A percentile compares a stretch with the other conserved stretches of the same genome.
Conservation (phyloP, 768 basidiomycete genomes). For the Gloeopeniophorella convolvens region DNA sequence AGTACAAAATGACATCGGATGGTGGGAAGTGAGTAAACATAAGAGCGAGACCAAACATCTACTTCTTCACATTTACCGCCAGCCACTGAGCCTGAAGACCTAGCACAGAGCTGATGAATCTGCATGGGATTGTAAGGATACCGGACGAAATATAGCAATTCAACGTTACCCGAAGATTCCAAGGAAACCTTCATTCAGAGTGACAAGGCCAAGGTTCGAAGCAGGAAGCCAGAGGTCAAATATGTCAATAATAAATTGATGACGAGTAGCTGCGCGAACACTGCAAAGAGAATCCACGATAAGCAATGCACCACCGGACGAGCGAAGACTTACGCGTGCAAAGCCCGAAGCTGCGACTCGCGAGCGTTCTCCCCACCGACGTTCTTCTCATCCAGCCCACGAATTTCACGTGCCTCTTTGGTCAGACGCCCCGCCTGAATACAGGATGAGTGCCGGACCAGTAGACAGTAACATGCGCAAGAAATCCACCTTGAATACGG, state of each 20-base stretch:
- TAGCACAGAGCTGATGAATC: constrained; percentile 45
- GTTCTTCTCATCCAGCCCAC: constrained; percentile 57
- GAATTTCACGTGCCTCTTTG: constrained; percentile 51
- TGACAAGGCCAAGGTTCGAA: constrained; percentile 65
- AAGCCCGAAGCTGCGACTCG: constrained; percentile 53
- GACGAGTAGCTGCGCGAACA: constrained; percentile 56
- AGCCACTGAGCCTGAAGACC: constrained; percentile 19
- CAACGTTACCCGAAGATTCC: constrained; percentile 75
- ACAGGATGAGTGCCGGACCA: neutral
- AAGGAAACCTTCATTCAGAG: constrained; percentile 76
- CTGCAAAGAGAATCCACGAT: constrained; percentile 30
- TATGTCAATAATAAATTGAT: constrained; percentile 79
- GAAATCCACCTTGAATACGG: constrained; percentile 52
- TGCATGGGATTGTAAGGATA: constrained; percentile 25
- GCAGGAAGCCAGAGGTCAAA: constrained; percentile 91
- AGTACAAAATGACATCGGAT: neutral
- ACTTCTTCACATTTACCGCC: constrained; percentile 13
- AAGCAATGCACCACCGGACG: neutral
- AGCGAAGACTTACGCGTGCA: constrained; percentile 42
- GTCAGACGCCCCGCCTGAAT: constrained; percentile 53
- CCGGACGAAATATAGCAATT: constrained; percentile 14
- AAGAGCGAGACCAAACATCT: neutral
- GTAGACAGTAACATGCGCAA: neutral
- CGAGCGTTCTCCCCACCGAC: constrained; percentile 57
- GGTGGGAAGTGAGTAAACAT: neutral